Conservation (phyloP, 1,284 basidiomycete species). For the Vanrija sp. region DNA sequence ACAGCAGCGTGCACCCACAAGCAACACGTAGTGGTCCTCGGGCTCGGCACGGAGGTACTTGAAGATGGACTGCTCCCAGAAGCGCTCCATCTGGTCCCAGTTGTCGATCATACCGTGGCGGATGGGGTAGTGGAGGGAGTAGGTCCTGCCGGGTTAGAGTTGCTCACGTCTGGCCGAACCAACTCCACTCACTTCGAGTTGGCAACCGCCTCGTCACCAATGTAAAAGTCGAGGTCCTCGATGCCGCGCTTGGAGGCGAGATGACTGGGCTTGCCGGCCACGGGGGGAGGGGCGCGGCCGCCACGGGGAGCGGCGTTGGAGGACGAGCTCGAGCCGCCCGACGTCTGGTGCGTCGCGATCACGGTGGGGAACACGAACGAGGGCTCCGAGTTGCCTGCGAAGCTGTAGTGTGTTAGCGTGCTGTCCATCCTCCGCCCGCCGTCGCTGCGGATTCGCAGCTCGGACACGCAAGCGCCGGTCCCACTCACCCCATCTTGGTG, state of each 20-base stretch:
- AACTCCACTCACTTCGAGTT: conserved; percentile 64
- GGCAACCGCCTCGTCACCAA: conserved; percentile 94
- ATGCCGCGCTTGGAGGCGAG: conserved; percentile 95
- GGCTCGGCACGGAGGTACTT: conserved; percentile 98
- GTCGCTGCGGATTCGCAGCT: too few relatives aligned
- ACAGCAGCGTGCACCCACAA: conserved; percentile 59
- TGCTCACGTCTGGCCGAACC: background rate
- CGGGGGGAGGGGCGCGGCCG: conserved; percentile 51
- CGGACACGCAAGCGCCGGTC: background rate
- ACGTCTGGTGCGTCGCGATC: conserved; percentile 69
- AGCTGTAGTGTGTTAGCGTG: conserved; percentile 55
- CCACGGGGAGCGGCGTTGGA: conserved; percentile 31
- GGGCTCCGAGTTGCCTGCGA: conserved; percentile 97
- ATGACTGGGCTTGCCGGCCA: conserved; percentile 75
- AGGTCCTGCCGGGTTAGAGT: conserved; percentile 58
- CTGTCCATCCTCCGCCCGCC: background rate
- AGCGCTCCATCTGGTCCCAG: conserved; percentile 99
- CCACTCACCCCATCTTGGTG: conserved; percentile 93
- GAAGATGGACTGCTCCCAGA: conserved; percentile 99
- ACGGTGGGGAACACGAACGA: conserved; percentile 98
- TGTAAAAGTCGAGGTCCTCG: conserved; percentile 99
- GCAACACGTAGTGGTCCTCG: conserved; percentile 96
- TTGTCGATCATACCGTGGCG: conserved; percentile 98
- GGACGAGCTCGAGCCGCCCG: conserved; percentile 55
- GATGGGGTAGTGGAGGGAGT: conserved; percentile 94